Evolutionary conservation across 306 rosid genomes (phyloP), one percentile per base, ranked within the genome.

Genomic region (Quercus engelmannii): DNA sequence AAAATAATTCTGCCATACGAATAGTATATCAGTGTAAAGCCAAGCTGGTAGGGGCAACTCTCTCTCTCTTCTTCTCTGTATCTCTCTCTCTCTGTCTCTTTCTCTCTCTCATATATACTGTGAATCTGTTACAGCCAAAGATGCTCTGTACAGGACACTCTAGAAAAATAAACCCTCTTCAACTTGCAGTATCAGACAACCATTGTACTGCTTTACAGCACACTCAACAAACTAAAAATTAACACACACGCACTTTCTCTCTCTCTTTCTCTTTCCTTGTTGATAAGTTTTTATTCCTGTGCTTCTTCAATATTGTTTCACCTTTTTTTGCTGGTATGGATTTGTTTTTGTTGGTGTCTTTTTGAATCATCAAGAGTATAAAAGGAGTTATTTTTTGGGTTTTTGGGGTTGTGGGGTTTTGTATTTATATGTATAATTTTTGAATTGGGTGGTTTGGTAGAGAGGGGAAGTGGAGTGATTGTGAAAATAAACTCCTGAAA

Each of bases 181-280:
- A 90, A 90, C 87, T 92, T 86, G 97, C 90, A 76, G 88, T 87
- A 89, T 79, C 81, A 86, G 96, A 92, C 96, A 90, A 88, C 90
- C 74, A 80, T 79, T 89, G 84, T 90, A 78, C 94, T 80, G 88
- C 98, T 94, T 89, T 92, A 92, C 98, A 90, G 90, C 97, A 94
- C 89, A 90, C 97, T 82, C 84, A 85, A 49, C 54, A 49, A 49
- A 28, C 33, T 35, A 28, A 21, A 71, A 69, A 71, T 76, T 58
- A 13, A 4, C 41, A 61, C 17, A 52, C 35, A 20, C 59, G 4
- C 7, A 10, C 7, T 23, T 19, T 69, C 46, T 67, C 67, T 31
- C 75, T 46, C 55, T 57, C 73, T 49, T 63, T 74, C 54, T 74
- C n/a, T 57, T 3, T 54, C 43, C 55, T 51, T 70, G 75, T 65